Percentiles rank a stretch among this genome's conserved stretches.
Conservation (phyloP, 176 grass and related monocot genomes). For the Dactylis glomerata region DNA sequence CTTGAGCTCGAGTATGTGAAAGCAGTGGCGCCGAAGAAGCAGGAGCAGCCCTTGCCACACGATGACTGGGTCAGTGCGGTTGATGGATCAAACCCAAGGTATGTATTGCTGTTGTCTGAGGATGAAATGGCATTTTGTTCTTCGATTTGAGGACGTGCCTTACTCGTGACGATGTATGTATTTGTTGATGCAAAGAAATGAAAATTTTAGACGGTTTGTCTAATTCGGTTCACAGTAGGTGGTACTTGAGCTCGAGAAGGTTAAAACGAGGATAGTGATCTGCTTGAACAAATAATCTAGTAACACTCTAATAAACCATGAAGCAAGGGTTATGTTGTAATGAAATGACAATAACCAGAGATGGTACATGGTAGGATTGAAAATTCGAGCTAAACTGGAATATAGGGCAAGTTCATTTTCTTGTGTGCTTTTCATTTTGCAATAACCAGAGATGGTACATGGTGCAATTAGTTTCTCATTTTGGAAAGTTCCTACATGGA, state of each 20-base stretch:
- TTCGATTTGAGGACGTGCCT: background rate
- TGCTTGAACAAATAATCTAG: background rate
- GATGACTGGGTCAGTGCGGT: slow-evolving; percentile 96
- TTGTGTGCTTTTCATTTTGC: background rate
- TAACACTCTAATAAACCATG: background rate
- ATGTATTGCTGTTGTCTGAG: slow-evolving; percentile 24
- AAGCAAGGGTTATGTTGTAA: background rate
- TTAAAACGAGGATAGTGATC: background rate
- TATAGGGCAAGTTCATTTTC: background rate
- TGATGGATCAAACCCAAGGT: slow-evolving; percentile 85
- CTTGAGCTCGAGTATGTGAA: slow-evolving; percentile 94
- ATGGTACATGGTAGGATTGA: background rate
- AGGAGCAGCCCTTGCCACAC: slow-evolving; percentile 68
- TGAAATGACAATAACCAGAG: background rate
- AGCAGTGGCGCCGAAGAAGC: slow-evolving; percentile 72
- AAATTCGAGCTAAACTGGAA: background rate
- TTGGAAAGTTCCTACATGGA: background rate
- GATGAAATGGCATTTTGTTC: background rate
- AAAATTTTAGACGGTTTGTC: background rate
- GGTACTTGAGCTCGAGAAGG: background rate
- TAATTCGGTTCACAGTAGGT: background rate
- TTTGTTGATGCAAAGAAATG: background rate
- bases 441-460: too few relatives aligned
- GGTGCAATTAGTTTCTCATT: background rate
- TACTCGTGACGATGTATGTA: background rate